phyloP scores from a whole-genome alignment of 306 rosid genomes.

The Begonia fuchsioides region DNA sequence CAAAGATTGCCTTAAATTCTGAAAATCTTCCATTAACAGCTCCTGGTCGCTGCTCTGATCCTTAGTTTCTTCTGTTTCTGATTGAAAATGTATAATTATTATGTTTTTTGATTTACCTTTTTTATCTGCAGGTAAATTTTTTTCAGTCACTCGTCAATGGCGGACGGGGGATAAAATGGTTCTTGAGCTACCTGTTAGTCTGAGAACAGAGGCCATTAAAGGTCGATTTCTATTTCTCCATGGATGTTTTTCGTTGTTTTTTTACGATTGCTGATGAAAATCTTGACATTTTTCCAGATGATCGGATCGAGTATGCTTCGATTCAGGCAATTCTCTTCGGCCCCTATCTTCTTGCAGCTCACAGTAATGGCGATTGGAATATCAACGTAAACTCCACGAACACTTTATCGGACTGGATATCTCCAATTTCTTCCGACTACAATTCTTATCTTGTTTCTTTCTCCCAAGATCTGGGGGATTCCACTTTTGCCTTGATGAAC shows the following conservation, averaged over 20 bases:
- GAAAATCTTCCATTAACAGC: constrained; percentile 21
- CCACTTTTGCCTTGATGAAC: constrained; percentile 33
- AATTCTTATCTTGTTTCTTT: constrained; percentile 37
- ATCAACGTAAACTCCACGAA: constrained; percentile 20
- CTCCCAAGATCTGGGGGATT: constrained; percentile 21
- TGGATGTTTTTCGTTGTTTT: neutral
- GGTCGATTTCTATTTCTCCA: constrained; percentile 37
- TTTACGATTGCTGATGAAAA: constrained; percentile 6
- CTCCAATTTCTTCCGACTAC: constrained; percentile 46
- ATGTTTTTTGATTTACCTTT: neutral
- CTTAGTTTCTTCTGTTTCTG: neutral
- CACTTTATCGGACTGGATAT: constrained; percentile 39
- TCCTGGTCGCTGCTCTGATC: constrained; percentile 34
- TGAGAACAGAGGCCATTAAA: constrained; percentile 55
- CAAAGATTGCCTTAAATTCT: constrained; percentile 33
- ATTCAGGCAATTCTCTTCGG: constrained; percentile 72
- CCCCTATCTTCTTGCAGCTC: constrained; percentile 61
- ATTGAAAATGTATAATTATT: neutral
- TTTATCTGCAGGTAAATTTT: constrained; percentile 42
- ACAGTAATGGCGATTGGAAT: constrained; percentile 40
- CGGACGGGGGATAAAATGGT: constrained; percentile 38
- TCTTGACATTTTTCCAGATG: constrained; percentile 47
- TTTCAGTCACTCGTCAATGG: constrained; percentile 40
- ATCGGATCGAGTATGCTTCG: constrained; percentile 44
- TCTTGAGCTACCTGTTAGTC: constrained; percentile 50